These are phyloP conservation scores for Ophiosphaerella herpotricha DNA, from an alignment of 2,329 filamentous ascomycete species.

Conservation along the genomic window DNA sequence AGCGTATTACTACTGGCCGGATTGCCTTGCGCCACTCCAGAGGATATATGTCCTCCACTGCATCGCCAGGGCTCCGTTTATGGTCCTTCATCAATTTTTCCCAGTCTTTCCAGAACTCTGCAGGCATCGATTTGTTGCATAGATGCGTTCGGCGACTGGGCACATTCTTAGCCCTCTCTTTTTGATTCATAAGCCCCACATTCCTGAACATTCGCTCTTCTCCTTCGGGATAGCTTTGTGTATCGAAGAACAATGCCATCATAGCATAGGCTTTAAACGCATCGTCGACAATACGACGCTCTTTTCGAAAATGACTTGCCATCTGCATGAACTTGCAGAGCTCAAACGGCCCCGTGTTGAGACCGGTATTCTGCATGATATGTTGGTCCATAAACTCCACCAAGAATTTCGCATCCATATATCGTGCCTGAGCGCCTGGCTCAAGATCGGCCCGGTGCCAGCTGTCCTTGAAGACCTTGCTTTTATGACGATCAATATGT, in stretches of 20 bases:
- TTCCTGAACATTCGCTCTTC: slow-evolving; percentile 40
- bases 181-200: slow-evolving; percentile 48
- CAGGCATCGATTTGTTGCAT: slow-evolving; percentile 45
- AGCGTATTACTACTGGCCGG: slow-evolving; percentile 50
- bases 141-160: slow-evolving; percentile 46
- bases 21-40: slow-evolving; percentile 48
- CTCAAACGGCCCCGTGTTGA: slow-evolving; percentile 26
- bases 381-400: slow-evolving; percentile 35
- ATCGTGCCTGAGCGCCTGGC: slow-evolving; percentile 45
- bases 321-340: slow-evolving; percentile 26
- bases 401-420: slow-evolving; percentile 46
- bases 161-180: slow-evolving; percentile 44
- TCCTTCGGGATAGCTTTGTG: slow-evolving; percentile 43
- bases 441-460: slow-evolving; percentile 54
- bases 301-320: slow-evolving; percentile 17
- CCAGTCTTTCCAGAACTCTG: slow-evolving; percentile 47
- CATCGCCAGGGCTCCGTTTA: slow-evolving; percentile 5
- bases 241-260: slow-evolving; percentile 25
- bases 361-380: slow-evolving; percentile 13
- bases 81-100: slow-evolving; percentile 30
- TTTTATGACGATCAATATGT: slow-evolving; percentile 42
- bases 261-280: slow-evolving; percentile 27
- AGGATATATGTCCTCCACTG: slow-evolving; percentile 36
- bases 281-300: slow-evolving; percentile 27
- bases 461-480: slow-evolving; percentile 49